Conservation (phyloP, 352 stramenopile species). For the Pilasporangium apinafurcum region DNA sequence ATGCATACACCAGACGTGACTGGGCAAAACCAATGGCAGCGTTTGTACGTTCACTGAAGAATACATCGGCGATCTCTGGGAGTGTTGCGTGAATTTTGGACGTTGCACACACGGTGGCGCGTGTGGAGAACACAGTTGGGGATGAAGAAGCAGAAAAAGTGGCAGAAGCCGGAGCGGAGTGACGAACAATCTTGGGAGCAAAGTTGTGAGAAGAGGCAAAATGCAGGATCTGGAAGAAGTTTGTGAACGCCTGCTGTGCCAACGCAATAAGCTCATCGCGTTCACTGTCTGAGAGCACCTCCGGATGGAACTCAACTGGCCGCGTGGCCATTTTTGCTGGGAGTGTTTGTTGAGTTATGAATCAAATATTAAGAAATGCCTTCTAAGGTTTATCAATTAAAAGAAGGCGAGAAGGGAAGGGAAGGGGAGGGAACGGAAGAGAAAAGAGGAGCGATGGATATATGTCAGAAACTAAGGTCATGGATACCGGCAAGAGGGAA, state of each 20-base stretch:
- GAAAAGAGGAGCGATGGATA: too few species aligned
- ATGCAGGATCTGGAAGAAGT: constrained; percentile 36
- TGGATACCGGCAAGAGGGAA: too few species aligned
- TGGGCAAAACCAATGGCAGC: constrained; percentile 59
- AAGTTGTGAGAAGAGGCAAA: constrained; percentile 30
- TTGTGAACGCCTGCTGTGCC: constrained; percentile 16
- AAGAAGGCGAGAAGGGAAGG: too few species aligned
- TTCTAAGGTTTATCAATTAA: too few species aligned
- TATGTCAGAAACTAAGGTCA: too few species aligned
- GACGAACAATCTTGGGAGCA: constrained; percentile 44
- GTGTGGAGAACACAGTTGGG: constrained; percentile 40
- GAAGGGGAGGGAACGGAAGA: too few species aligned
- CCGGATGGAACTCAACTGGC: constrained; percentile 25
- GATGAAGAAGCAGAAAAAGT: too few species aligned
- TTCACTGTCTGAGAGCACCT: constrained; percentile 25
- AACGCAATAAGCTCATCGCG: constrained; percentile 27
- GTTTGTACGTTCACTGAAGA: constrained; percentile 55
- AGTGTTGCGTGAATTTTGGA: constrained; percentile 43
- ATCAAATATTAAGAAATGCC: too few species aligned
- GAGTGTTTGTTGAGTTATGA: too few species aligned
- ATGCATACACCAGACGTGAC: constrained; percentile 49
- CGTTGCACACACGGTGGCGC: constrained; percentile 39
- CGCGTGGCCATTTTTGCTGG: too few species aligned
- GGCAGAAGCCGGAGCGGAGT: too few species aligned
- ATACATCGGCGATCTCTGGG: constrained; percentile 49